Evolutionary conservation across 2,329 filamentous ascomycete species (phyloP), one percentile per base, ranked within the genome.

Genomic region (Aspergillus sp.): DNA sequence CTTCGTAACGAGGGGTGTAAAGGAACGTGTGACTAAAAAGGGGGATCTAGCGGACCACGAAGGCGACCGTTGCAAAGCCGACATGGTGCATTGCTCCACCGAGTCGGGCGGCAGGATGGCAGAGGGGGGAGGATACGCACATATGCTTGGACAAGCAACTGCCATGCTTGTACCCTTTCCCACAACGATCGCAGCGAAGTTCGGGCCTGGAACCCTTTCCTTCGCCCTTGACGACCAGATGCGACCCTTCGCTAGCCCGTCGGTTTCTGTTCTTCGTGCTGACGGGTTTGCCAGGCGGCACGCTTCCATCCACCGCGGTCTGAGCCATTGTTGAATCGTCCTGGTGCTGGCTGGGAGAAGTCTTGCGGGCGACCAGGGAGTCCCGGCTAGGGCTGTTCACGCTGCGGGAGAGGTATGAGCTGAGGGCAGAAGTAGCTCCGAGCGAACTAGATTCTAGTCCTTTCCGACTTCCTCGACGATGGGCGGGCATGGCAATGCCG

Each of bases 161-260:
- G 88, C 93, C 96, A 86, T 99, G 95, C 89, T 99, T 99, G 88
- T 99, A 99, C 82, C 93, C 93, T 86, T 99, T 99, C 80, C 94
- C 94, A 84, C 95, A 99, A 81, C 93, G 94, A 77, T 97, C 92
- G 83, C 95, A 99, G 80, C 91, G 92, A 76, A 99, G 87, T 79
- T 98, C 94, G 74, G 89, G 88, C 74, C 87, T 91, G 79, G 87
- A 86, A 81, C 92, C 93, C 82, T 88, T 89, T 69, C 86, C 85
- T 72, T 94, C 91, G 70, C 90, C 89, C 80, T 95, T 96, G 72
- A 38, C 15, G 31, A 85, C 82, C 65, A 94, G 84, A 70, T 91
- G 88, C 69, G 94, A 91, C 65, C 93, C 93, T 76, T 98, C 94
- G 77, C 93, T 97, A 63, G 93, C 86, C 68, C 87, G 83, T 61